phyloP scores from a whole-genome alignment of 176 grass and related monocot species.

The Paspalum vaginatum region DNA sequence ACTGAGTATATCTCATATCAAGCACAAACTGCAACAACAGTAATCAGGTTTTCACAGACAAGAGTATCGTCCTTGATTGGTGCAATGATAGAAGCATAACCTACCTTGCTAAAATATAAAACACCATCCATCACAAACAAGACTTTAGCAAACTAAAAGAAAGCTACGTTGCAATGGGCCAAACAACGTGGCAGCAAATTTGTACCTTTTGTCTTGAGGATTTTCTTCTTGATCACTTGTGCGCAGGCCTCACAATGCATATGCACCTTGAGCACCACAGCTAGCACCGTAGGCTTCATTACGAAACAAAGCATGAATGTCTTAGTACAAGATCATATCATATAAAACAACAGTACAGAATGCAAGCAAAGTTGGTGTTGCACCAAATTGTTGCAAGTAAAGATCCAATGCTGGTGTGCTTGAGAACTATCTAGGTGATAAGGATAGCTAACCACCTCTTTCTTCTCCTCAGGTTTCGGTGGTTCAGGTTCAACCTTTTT shows the following conservation, averaged over 20 bases:
- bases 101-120: constrained; percentile 23
- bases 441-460: constrained; percentile 33
- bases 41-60: neutral
- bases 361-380: neutral
- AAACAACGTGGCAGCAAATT: constrained; percentile 20
- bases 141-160: neutral
- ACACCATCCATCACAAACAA: constrained; percentile 7
- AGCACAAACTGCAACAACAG: neutral
- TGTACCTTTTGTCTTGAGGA: constrained; percentile 82
- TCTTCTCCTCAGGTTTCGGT: constrained; percentile 40
- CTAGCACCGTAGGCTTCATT: constrained; percentile 46
- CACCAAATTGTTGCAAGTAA: neutral
- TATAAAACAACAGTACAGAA: constrained; percentile 26
- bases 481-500: constrained; percentile 60
- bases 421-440: neutral
- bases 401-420: neutral
- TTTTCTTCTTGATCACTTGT: constrained; percentile 74
- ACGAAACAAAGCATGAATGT: constrained; percentile 30
- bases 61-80: neutral
- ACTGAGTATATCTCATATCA: neutral
- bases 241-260: constrained; percentile 87
- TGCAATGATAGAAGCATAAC: neutral
- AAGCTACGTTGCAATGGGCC: neutral
- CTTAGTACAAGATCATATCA: constrained; percentile 3
- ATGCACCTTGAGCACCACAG: constrained; percentile 70